Evolutionary conservation across 1,139 yeast genomes (phyloP).

Genomic region (Meyerozyma athensensis): DNA sequence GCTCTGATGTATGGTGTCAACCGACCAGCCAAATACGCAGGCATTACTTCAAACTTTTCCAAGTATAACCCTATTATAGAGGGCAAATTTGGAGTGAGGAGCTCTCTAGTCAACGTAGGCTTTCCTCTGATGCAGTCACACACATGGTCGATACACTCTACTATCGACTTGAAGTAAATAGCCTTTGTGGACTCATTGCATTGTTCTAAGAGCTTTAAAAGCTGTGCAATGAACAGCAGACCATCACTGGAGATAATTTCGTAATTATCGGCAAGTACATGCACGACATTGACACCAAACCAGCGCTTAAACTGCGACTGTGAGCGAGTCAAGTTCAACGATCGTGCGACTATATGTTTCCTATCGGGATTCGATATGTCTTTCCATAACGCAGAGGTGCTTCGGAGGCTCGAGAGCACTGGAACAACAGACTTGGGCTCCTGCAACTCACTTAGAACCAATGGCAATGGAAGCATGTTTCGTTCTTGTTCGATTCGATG

Average conservation of each 20-base stretch:
- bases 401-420: slow-evolving; percentile 26
- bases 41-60: slow-evolving; percentile 35
- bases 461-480: slow-evolving; percentile 23
- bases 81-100: slow-evolving; percentile 75
- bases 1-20: slow-evolving; percentile 46
- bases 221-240: slow-evolving; percentile 45
- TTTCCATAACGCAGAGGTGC: slow-evolving; percentile 28
- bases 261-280: slow-evolving; percentile 49
- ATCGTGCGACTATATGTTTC: slow-evolving; percentile 52
- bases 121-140: slow-evolving; percentile 66
- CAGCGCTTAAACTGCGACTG: slow-evolving; percentile 48
- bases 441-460: slow-evolving; percentile 34
- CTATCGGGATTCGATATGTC: slow-evolving; percentile 47
- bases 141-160: slow-evolving; percentile 44
- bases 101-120: slow-evolving; percentile 78
- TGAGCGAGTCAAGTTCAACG: slow-evolving; percentile 50
- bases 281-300: slow-evolving; percentile 57
- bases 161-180: slow-evolving; percentile 44
- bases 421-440: slow-evolving; percentile 33
- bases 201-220: slow-evolving; percentile 55
- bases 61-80: slow-evolving; percentile 54
- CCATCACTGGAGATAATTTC: slow-evolving; percentile 58
- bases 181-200: slow-evolving; percentile 37
- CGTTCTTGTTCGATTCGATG: not conserved
- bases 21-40: slow-evolving; percentile 42